Base-by-base conservation (phyloP, 352 stramenopile species). In the Globisporangium echinulatum region DNA sequence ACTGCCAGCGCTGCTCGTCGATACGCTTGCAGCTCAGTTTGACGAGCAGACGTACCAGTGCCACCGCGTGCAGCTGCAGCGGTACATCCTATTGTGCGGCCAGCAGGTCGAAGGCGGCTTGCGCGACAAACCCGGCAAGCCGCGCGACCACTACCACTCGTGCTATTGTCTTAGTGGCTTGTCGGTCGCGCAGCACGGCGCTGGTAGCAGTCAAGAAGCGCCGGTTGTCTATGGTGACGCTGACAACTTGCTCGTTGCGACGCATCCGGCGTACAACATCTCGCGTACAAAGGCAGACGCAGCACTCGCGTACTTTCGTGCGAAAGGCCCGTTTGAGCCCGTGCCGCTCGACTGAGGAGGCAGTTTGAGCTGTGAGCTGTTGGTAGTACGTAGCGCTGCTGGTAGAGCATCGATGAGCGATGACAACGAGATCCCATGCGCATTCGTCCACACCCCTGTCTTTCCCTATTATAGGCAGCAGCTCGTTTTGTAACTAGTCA, bases 121-220 rank as follows among this genome's bases (percentile, higher is more conserved):
- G 14, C 84, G 83, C 15, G 85, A 99, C 74, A 98, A 98, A 67
- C 94, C 96, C 0, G 94, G 88, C 53, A 98, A 98, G 71, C 67
- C 75, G 7, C 78, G 95, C 52, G 97, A 99, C 70, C 98, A 98
- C 69, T 99, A 99, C 74, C 97, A 99, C 79, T 98, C 92, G 25
- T 99, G 96, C 74, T 99, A 99, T 82, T 98, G 97, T 63, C 74
- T 99, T 14, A 98, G 88, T 62, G 97, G 97, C 3, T 71, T 99
- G 25, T 98, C 93, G 8, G 76, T 98, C 44, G 78, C 92, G 4
- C 96, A 99, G 75, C 88, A 98, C 61, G 79, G 86, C 51, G 69
- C 78, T 33, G 71, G 67, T 19, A 48, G 52, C 14, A 57, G 61
- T 4, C 7, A 44, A 14, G 40, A 44, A 1, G 66, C 63, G 9